Conservation (phyloP, 495 filamentous ascomycete species). For the Bombardia bombarda region DNA sequence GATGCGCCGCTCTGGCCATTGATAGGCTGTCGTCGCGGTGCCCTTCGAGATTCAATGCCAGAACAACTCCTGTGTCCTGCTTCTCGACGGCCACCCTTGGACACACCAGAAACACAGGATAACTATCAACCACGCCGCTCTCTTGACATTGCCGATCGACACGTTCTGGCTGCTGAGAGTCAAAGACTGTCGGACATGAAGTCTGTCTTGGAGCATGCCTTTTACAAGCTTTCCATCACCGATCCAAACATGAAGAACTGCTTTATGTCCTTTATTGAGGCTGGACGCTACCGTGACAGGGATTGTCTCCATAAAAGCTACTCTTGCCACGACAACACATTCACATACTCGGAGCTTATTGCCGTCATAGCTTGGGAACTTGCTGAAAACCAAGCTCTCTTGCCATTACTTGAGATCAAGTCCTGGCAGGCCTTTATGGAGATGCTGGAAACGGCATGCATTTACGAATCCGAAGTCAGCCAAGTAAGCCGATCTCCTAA, state of each 20-base stretch:
- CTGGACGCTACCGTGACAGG: slow-evolving; percentile 20
- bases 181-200: slow-evolving; percentile 24
- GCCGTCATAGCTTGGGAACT: slow-evolving; percentile 33
- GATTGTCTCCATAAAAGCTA: slow-evolving; percentile 13
- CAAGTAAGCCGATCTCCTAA: slow-evolving; percentile 13
- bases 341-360: slow-evolving; percentile 22
- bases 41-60: slow-evolving; percentile 17
- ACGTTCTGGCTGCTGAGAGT: slow-evolving; percentile 16
- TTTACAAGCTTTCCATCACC: slow-evolving; percentile 17
- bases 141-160: slow-evolving; percentile 14
- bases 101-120: neutral
- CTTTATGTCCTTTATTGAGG: slow-evolving; percentile 17
- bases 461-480: slow-evolving; percentile 25
- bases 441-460: slow-evolving; percentile 23
- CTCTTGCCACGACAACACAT: slow-evolving; percentile 9
- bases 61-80: slow-evolving; percentile 19
- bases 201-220: slow-evolving; percentile 19
- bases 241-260: slow-evolving; percentile 9
- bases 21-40: slow-evolving; percentile 25
- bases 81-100: neutral
- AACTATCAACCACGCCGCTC: slow-evolving; percentile 11
- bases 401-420: slow-evolving; percentile 18
- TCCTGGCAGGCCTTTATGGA: slow-evolving; percentile 21
- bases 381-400: slow-evolving; percentile 17
- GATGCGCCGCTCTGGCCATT: slow-evolving; percentile 26